These are phyloP conservation scores for Citrullus amarus DNA, from an alignment of 306 rosid species.

Conservation along the genomic window DNA sequence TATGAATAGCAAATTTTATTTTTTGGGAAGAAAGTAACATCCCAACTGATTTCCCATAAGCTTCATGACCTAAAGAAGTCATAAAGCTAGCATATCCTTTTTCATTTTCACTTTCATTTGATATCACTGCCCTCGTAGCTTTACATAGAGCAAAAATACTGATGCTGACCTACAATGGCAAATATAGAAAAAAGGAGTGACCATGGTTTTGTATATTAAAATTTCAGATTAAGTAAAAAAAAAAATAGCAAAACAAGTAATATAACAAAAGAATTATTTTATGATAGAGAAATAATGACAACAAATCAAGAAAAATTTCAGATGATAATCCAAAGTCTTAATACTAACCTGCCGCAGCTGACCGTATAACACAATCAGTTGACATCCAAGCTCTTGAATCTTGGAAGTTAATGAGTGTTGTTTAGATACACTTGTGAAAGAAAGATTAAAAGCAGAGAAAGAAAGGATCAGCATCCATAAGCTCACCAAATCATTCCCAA, in stretches of 20 bases:
- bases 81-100: constrained; percentile 29
- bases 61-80: constrained; percentile 31
- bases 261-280: background rate
- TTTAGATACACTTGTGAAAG: constrained; percentile 22
- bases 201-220: background rate
- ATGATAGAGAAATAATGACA: background rate
- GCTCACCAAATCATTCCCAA: constrained; percentile 53
- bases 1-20: constrained; percentile 38
- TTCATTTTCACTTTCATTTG: constrained; percentile 22
- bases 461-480: constrained; percentile 61
- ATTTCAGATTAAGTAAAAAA: background rate
- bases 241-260: background rate
- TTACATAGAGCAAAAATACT: constrained; percentile 61
- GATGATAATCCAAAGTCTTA: background rate
- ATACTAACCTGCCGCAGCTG: constrained; percentile 88
- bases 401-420: constrained; percentile 29
- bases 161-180: constrained; percentile 55
- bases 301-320: constrained; percentile 9
- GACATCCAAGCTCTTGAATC: constrained; percentile 49
- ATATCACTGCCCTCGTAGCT: constrained; percentile 46
- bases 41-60: constrained; percentile 52
- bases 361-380: constrained; percentile 52
- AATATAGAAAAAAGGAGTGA: constrained; percentile 4
- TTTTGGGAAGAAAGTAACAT: constrained; percentile 43
- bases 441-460: constrained; percentile 35